Evolutionary conservation across 2,329 filamentous ascomycete species (phyloP).

Genomic region (Penicillium digitatum): DNA sequence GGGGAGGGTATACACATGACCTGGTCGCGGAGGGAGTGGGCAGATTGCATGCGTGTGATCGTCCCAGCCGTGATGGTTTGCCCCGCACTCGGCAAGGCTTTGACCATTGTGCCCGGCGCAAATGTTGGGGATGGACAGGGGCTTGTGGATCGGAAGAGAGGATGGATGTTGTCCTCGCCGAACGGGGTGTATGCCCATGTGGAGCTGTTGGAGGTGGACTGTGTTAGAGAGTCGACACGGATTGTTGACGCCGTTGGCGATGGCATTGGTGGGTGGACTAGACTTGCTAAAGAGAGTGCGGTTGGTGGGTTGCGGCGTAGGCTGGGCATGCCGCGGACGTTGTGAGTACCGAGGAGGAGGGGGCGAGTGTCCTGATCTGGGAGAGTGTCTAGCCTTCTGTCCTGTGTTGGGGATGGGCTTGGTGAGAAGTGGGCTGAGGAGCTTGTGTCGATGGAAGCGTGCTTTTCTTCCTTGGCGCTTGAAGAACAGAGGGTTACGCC

Average conservation of each 20-base stretch:
- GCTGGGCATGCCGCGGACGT: slow-evolving; percentile 22
- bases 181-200: slow-evolving; percentile 19
- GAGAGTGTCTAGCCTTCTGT: slow-evolving; percentile 5
- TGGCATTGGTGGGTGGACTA: slow-evolving; percentile 16
- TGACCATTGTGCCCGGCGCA: slow-evolving; percentile 53
- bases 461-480: slow-evolving; percentile 21
- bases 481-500: slow-evolving; percentile 29
- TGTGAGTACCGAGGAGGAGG: slow-evolving; percentile 12
- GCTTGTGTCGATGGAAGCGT: slow-evolving; percentile 23
- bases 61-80: slow-evolving; percentile 47
- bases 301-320: slow-evolving; percentile 18
- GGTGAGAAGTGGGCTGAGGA: slow-evolving; percentile 15
- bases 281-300: slow-evolving; percentile 27
- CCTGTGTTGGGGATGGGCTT: slow-evolving; percentile 7
- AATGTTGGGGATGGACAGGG: slow-evolving; percentile 51
- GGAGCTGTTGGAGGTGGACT: slow-evolving; percentile 6
- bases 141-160: slow-evolving; percentile 54
- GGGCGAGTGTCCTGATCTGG: slow-evolving; percentile 10
- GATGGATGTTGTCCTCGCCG: slow-evolving; percentile 55
- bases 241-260: slow-evolving; percentile 23
- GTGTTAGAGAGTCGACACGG: slow-evolving; percentile 14
- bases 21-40: slow-evolving; percentile 29
- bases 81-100: slow-evolving; percentile 53
- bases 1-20: slow-evolving; percentile 9
- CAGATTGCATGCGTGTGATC: slow-evolving; percentile 37